Evolutionary conservation across 2,329 filamentous ascomycete species (phyloP).

Genomic region (Remersonia thermophila): DNA sequence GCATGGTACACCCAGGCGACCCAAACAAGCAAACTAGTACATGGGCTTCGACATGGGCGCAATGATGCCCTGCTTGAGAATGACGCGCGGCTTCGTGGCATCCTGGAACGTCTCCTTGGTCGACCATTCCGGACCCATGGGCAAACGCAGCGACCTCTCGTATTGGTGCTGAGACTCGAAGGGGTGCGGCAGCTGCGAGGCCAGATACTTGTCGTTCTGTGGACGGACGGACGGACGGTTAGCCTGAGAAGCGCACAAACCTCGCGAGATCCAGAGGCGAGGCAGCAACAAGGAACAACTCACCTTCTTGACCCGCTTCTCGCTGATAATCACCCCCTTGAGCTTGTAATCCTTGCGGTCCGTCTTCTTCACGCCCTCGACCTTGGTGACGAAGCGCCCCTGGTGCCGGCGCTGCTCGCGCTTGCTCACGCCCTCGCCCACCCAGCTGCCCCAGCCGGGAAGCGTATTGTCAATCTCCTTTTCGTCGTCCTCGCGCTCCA

Average conservation of each 20-base stretch:
- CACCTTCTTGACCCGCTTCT: conserved; percentile 82
- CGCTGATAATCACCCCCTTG: conserved; percentile 78
- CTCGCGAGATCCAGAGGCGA: neutral
- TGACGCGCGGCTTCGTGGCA: conserved; percentile 73
- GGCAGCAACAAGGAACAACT: conserved; percentile 14
- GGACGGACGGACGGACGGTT: too few relatives aligned
- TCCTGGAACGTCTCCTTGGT: conserved; percentile 94
- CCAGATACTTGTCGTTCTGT: conserved; percentile 76
- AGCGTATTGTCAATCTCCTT: conserved; percentile 74
- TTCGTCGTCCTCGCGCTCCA: conserved; percentile 65
- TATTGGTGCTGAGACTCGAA: conserved; percentile 84
- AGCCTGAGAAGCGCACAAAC: too few relatives aligned
- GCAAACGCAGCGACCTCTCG: conserved; percentile 73
- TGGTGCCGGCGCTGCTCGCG: conserved; percentile 52
- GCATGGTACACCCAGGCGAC: neutral
- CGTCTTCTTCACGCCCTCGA: conserved; percentile 61
- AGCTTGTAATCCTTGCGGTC: conserved; percentile 74
- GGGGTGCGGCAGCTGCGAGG: conserved; percentile 71
- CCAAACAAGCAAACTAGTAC: conserved; percentile 3
- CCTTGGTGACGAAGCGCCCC: conserved; percentile 50
- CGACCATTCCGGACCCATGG: conserved; percentile 86
- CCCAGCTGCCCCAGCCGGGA: conserved; percentile 89
- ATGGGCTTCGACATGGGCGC: conserved; percentile 72
- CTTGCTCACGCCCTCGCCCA: conserved; percentile 68
- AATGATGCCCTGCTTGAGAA: conserved; percentile 86